Conservation (phyloP, 2,329 filamentous ascomycete genomes). For the Plenodomus lindquistii region DNA sequence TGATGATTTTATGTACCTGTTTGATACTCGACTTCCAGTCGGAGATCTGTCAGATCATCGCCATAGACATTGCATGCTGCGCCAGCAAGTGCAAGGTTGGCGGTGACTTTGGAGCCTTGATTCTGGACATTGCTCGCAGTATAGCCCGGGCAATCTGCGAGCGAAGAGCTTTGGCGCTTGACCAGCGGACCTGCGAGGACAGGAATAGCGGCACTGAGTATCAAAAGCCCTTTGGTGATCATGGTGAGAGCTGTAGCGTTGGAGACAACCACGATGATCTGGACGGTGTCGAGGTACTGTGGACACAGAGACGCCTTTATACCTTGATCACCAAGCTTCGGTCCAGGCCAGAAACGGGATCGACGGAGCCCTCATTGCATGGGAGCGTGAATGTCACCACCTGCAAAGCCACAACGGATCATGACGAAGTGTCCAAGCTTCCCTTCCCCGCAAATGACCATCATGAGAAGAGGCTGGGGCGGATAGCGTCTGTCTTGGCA, state of each 20-base stretch:
- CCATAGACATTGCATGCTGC: slow-evolving; percentile 65
- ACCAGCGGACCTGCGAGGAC: slow-evolving; percentile 19
- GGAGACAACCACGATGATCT: slow-evolving; percentile 3
- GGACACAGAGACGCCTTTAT: slow-evolving; percentile 12
- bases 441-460: slow-evolving; percentile 23
- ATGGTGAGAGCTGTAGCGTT: slow-evolving; percentile 14
- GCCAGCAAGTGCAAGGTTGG: slow-evolving; percentile 70
- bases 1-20: slow-evolving; percentile 53
- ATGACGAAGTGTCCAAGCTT: slow-evolving; percentile 16
- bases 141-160: slow-evolving; percentile 66
- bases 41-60: slow-evolving; percentile 58
- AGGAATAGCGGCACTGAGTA: slow-evolving; percentile 26
- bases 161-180: slow-evolving; percentile 22
- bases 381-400: slow-evolving; percentile 5
- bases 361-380: slow-evolving; percentile 2
- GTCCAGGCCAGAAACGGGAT: slow-evolving; percentile 1
- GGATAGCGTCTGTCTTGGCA: slow-evolving; percentile 18
- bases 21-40: slow-evolving; percentile 63
- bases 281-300: slow-evolving; percentile 3
- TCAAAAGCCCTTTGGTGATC: slow-evolving; percentile 26
- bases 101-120: slow-evolving; percentile 62
- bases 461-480: slow-evolving; percentile 15
- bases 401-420: slow-evolving; percentile 10
- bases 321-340: slow-evolving; percentile 1
- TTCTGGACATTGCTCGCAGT: slow-evolving; percentile 62